Base-by-base conservation (phyloP, 176 grass and related monocot genomes). In the Juncus inflexus region DNA sequence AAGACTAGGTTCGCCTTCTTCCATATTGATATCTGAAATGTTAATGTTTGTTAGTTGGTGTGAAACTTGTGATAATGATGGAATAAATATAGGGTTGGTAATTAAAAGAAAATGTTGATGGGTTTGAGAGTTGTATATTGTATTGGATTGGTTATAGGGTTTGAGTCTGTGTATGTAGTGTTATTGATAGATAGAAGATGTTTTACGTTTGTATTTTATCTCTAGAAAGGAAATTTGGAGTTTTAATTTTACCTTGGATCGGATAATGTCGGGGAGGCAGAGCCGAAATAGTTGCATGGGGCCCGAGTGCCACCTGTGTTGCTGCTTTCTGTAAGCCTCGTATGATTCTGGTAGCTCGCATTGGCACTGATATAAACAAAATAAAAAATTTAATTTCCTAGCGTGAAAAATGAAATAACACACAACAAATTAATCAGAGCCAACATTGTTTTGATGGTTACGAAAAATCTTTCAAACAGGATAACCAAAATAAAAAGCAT, bases 251-350 rank as follows among this genome's bases (percentile, higher is more conserved):
- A 83, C 81, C 81, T 83, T 78, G 28, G 81, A 83, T 63, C 45
- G 49, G 62, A 83, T 52, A 19, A 83, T 83, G 19, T 74, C 81
- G 15, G 81, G 81, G 38, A 83, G 74, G 62, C 81, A 83, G 63
- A 83, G 81, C 63, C 81, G 73, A 54, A 83, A 83, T 55, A 83
- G 72, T 40, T 83, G 81, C 81, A 83, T 83, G 12, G 81, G 81
- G 12, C 81, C 81, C 2, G 81, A 83, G 49, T 83, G 81, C 81
- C 81, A 83, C 10, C 81, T 64, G 45, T 83, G 81, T 11, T 83
- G 81, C 52, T 83, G 81, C 68, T 83, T 83, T 63, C 68, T 74
- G 39, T 83, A 83, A 16, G 81, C 75, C 55, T 83, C 81, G 8
- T 78, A 83, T 56, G 81, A 83, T 61, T 83, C 81, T 2, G 81